Evolutionary conservation across 2,329 filamentous ascomycete species (phyloP).

Genomic region (Hypoxylon sp.): DNA sequence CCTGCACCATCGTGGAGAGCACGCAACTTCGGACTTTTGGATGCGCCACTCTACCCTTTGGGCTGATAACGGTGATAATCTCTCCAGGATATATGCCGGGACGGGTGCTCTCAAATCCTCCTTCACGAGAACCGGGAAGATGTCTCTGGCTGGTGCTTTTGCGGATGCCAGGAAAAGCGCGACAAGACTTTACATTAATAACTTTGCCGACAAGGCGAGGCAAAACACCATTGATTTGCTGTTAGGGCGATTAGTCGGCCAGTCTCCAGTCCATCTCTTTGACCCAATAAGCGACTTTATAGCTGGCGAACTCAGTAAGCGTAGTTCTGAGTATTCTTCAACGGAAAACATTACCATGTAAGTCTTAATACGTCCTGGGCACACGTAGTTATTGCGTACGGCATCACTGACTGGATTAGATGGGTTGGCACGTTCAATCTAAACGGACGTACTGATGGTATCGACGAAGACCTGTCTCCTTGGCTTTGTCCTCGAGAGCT

Average conservation of each 20-base stretch:
- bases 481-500: conserved; percentile 79
- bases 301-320: conserved; percentile 74
- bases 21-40: conserved; percentile 83
- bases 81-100: conserved; percentile 95
- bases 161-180: conserved; percentile 97
- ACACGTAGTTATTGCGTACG: neutral
- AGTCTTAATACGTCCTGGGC: conserved; percentile 38
- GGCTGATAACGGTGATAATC: conserved; percentile 95
- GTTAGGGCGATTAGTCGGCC: conserved; percentile 83
- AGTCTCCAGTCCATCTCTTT: conserved; percentile 83
- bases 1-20: conserved; percentile 74
- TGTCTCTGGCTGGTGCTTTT: conserved; percentile 91
- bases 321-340: conserved; percentile 77
- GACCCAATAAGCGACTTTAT: conserved; percentile 96
- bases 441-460: conserved; percentile 83
- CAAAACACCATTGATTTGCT: conserved; percentile 96
- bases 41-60: conserved; percentile 90
- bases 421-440: conserved; percentile 91
- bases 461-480: conserved; percentile 79
- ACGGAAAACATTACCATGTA: conserved; percentile 79
- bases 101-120: conserved; percentile 96
- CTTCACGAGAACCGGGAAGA: conserved; percentile 93
- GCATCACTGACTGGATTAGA: conserved; percentile 46
- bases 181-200: conserved; percentile 95
- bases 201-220: conserved; percentile 90